Conservation (phyloP, 139 green algal genomes). For the Picochlorum sp. region DNA sequence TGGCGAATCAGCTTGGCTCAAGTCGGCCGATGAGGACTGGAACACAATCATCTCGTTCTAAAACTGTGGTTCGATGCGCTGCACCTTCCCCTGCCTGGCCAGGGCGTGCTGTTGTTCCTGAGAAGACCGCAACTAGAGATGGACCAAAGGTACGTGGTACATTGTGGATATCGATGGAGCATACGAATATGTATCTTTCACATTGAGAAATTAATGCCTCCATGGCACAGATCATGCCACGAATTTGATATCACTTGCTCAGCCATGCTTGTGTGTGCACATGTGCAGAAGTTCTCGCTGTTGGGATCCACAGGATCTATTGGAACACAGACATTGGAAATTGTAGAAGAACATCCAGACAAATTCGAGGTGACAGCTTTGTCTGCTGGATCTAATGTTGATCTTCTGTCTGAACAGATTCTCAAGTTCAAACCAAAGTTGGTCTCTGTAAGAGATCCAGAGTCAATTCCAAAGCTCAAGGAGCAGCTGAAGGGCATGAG, state of each 20-base stretch:
- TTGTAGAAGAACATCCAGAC: constrained; percentile 88
- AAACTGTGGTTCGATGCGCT: not conserved
- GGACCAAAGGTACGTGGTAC: constrained; percentile 27
- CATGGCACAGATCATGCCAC: not conserved
- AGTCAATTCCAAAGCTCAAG: constrained; percentile 39
- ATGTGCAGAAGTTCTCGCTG: constrained; percentile 84
- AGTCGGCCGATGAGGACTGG: no score
- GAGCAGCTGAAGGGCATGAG: constrained; percentile 39
- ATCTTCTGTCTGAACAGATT: constrained; percentile 81
- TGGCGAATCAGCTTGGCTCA: no score
- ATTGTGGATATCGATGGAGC: not conserved
- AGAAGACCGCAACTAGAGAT: constrained; percentile 15
- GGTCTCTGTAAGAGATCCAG: constrained; percentile 70
- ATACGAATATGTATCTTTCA: not conserved
- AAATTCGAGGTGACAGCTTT: constrained; percentile 90
- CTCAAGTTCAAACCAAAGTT: constrained; percentile 78
- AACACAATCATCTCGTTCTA: no score
- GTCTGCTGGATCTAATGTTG: constrained; percentile 84
- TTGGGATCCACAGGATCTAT: constrained; percentile 93
- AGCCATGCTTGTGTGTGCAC: not conserved
- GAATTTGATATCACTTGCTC: no score
- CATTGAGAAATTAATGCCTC: not conserved
- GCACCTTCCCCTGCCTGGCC: constrained; percentile 48
- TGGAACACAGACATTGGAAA: constrained; percentile 98
- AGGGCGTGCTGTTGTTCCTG: constrained; percentile 33